Conservation (phyloP, 768 basidiomycete species). For the Mycena epipterygia region DNA sequence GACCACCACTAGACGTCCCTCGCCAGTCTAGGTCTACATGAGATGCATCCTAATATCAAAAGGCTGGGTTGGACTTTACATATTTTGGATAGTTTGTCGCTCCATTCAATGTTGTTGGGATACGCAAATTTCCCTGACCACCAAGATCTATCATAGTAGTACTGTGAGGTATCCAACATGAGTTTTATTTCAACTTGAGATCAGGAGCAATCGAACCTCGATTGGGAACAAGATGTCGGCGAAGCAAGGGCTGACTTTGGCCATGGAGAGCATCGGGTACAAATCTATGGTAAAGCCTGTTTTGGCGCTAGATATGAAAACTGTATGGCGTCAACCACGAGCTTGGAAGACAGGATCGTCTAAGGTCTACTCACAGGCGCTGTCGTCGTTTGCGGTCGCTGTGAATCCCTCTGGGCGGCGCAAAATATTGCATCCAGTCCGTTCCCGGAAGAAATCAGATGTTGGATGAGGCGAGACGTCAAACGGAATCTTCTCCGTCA, state of each 20-base stretch:
- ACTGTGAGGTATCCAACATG: not conserved
- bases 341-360: not conserved
- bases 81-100: constrained; percentile 4
- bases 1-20: constrained; percentile 14
- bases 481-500: constrained; percentile 11
- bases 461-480: constrained; percentile 3
- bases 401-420: constrained; percentile 5
- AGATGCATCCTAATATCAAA: not conserved
- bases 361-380: constrained; percentile 10
- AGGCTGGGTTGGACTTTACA: not conserved
- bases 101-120: constrained; percentile 19
- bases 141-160: constrained; percentile 13
- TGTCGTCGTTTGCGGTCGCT: constrained; percentile 1
- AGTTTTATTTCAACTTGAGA: no score
- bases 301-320: constrained; percentile 12
- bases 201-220: not conserved
- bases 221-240: constrained; percentile 27
- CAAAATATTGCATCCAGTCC: not conserved
- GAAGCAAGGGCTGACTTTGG: constrained; percentile 21
- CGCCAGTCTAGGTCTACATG: constrained; percentile 9
- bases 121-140: constrained; percentile 15
- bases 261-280: constrained; percentile 17
- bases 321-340: not conserved
- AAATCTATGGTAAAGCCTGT: constrained; percentile 23
- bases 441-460: constrained; percentile 3